These are phyloP conservation scores for Atkinsonella hypoxylon DNA, from an alignment of 2,329 filamentous ascomycete genomes.

Conservation along the genomic window DNA sequence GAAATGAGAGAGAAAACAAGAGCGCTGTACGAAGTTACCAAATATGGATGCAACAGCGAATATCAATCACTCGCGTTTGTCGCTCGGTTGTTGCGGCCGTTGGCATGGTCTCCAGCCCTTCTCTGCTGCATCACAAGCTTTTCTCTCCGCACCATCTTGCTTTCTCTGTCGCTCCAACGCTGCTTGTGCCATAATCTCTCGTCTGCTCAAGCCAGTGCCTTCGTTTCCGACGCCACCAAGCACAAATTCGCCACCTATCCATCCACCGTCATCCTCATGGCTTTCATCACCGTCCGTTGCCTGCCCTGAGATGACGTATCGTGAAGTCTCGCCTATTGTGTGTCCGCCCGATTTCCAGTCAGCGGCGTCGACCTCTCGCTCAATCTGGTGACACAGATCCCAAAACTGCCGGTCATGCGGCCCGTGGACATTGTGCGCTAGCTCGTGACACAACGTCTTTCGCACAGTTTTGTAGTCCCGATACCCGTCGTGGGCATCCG, in stretches of 20 bases:
- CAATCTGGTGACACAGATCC: slow-evolving; percentile 77
- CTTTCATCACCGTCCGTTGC: slow-evolving; percentile 33
- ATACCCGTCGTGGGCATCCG: slow-evolving; percentile 89
- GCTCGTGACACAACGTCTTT: slow-evolving; percentile 86
- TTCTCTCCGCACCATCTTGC: slow-evolving; percentile 20
- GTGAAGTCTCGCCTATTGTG: slow-evolving; percentile 51
- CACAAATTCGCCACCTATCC: slow-evolving; percentile 70
- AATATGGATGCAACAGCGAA: slow-evolving; percentile 7
- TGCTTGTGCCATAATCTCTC: slow-evolving; percentile 58
- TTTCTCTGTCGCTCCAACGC: slow-evolving; percentile 24
- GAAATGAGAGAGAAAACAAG: background rate
- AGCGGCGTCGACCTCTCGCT: slow-evolving; percentile 67
- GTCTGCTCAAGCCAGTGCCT: slow-evolving; percentile 43
- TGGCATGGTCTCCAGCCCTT: slow-evolving; percentile 19
- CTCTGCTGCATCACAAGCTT: slow-evolving; percentile 18
- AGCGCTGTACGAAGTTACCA: background rate
- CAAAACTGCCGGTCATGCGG: slow-evolving; percentile 83
- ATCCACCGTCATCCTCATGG: slow-evolving; percentile 58
- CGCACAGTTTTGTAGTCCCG: slow-evolving; percentile 85
- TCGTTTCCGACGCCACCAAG: slow-evolving; percentile 43
- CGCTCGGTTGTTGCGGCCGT: slow-evolving; percentile 12
- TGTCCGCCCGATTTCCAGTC: slow-evolving; percentile 68
- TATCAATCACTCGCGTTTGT: slow-evolving; percentile 13
- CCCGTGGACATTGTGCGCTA: slow-evolving; percentile 81
- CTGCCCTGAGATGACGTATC: slow-evolving; percentile 40